Base-by-base conservation (phyloP, 305 asterid species). In the Fraxinus velutina region DNA sequence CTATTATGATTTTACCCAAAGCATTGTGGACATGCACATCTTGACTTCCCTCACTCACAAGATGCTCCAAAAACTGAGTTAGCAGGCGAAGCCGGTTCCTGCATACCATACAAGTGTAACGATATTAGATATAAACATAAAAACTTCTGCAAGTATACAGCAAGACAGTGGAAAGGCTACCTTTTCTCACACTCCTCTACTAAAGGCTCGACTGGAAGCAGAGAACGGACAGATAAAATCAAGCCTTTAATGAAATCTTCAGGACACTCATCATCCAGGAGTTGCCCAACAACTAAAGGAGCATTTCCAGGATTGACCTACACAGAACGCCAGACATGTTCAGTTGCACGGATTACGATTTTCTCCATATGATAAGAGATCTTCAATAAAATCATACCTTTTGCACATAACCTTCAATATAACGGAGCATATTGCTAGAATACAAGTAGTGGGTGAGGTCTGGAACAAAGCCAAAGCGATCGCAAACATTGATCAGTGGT, bases 241-340 rank as follows among this genome's bases (percentile, higher is more conserved):
- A 96, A 88, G 70, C 99, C 99, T 86, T 96, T 96, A 79, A 96
- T 96, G 83, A 96, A 96, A 88, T 96, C 99, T 88, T 96, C 99
- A 37, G 99, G 98, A 80, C 99, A 94, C 88, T 94, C 99, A 57
- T 96, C 99, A 87, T 96, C 99, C 22, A 96, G 87, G 57, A 96
- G 97, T 89, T 96, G 99, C 75, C 99, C 99, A 55, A 96, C 99
- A 87, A 96, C 99, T 85, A 94, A 84, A 6, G 99, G 99, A 50
- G 99, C 98, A 86, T 96, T 96, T 89, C 98, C 98, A 1, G 99
- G 99, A 88, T 96, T 96, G 79, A 96, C 99, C 99, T 96, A 86
- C 81, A 32, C 82, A 37, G 71, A 50, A 75, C 81, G 57, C 72
- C 62, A 80, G 73, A 79, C 50, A 21, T 6, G 66, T 66, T 87